Conservation (phyloP, 179 eudicot genomes). For the Kewa caespitosa region DNA sequence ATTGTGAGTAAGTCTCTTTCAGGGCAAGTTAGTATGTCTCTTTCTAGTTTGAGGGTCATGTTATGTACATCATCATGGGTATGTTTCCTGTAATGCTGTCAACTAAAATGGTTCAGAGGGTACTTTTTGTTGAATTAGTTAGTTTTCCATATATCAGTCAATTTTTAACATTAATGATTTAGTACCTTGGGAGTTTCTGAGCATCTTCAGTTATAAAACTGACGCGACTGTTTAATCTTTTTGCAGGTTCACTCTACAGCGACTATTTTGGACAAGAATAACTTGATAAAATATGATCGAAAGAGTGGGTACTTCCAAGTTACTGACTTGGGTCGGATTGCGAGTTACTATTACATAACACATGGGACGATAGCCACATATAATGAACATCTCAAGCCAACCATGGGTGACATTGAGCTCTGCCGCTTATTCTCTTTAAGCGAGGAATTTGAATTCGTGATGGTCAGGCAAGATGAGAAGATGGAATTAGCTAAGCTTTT, state of each 20-base stretch:
- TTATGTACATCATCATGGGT: background rate
- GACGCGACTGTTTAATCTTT: background rate
- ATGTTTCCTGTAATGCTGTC: background rate
- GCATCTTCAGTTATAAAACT: background rate
- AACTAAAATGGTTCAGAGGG: background rate
- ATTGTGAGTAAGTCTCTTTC: no score
- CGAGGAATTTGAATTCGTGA: constrained; percentile 87
- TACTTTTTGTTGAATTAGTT: background rate
- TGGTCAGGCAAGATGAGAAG: constrained; percentile 95
- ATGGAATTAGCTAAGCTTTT: constrained; percentile 88
- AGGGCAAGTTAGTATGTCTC: no score
- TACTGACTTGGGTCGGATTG: constrained; percentile 93
- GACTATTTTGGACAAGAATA: constrained; percentile 75
- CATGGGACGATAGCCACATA: constrained; percentile 87
- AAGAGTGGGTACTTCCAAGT: constrained; percentile 97
- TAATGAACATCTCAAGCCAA: constrained; percentile 92
- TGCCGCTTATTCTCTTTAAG: constrained; percentile 93
- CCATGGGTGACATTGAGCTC: constrained; percentile 97
- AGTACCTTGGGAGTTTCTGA: background rate
- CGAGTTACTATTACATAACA: constrained; percentile 86
- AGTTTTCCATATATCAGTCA: background rate
- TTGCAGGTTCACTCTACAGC: constrained; percentile 96
- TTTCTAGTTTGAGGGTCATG: no score
- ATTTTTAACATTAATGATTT: background rate
- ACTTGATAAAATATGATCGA: constrained; percentile 87